Percentiles rank a stretch among this genome's conserved stretches.
These are phyloP conservation scores for Metschnikowia koreensis DNA, from an alignment of 805 yeast genomes.

Conservation along the genomic window DNA sequence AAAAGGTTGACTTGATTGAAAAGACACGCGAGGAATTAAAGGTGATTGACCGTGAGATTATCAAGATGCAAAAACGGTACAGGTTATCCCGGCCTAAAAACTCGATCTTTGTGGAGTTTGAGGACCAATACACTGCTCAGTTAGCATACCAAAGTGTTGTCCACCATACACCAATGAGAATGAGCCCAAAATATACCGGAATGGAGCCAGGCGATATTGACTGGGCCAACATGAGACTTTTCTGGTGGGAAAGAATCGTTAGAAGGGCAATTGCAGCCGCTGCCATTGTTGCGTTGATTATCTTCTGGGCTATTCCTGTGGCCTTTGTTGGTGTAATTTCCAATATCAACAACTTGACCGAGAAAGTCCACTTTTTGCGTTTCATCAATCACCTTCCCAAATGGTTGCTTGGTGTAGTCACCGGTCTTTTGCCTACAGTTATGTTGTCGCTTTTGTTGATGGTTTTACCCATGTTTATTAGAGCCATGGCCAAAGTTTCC, in stretches of 20 bases:
- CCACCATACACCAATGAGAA: conserved; percentile 64
- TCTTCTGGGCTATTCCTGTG: conserved; percentile 76
- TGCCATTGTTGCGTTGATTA: conserved; percentile 53
- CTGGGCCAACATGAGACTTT: conserved; percentile 73
- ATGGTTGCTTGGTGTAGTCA: conserved; percentile 57
- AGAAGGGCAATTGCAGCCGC: conserved; percentile 52
- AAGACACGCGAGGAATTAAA: conserved; percentile 58
- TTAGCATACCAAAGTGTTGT: conserved; percentile 62
- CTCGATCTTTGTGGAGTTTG: conserved; percentile 76
- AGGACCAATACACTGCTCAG: conserved; percentile 72
- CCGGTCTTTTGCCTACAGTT: conserved; percentile 68
- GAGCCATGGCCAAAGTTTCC: conserved; percentile 57
- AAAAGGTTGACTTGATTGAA: conserved; percentile 62
- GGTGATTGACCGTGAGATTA: conserved; percentile 54
- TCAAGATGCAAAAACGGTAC: conserved; percentile 51
- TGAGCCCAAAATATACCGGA: conserved; percentile 61
- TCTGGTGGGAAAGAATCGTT: conserved; percentile 73
- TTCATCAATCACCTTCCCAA: conserved; percentile 59
- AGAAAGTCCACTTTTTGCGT: conserved; percentile 46
- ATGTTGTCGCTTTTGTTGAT: conserved; percentile 65
- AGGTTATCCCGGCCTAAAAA: conserved; percentile 61
- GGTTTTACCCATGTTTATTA: conserved; percentile 61
- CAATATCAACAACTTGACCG: conserved; percentile 60
- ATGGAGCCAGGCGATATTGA: conserved; percentile 59
- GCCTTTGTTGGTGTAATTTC: conserved; percentile 77